Evolutionary conservation across 306 rosid genomes (phyloP).

Genomic region (Arachis stenosperma): DNA sequence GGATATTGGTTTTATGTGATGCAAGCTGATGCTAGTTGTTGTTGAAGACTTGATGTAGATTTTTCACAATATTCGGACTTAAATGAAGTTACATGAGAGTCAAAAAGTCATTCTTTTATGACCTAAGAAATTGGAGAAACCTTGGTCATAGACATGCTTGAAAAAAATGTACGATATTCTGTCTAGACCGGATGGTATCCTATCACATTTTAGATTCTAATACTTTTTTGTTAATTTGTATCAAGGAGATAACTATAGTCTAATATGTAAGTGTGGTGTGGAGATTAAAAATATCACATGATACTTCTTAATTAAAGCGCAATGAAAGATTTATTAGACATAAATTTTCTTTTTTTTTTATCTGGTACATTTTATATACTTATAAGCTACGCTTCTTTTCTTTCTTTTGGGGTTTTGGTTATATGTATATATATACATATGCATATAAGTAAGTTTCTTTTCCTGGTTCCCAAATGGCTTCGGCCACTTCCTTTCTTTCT

Average conservation of each 20-base stretch:
- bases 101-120: no score
- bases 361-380: background rate
- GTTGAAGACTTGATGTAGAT: background rate
- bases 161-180: no score
- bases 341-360: background rate
- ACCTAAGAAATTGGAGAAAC: background rate
- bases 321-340: background rate
- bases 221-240: background rate
- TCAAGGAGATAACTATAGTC: background rate
- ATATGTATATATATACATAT: no score
- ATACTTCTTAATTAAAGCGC: background rate
- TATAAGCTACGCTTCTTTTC: no score
- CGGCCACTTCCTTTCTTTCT: no score
- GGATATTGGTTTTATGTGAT: background rate
- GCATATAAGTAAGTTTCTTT: no score
- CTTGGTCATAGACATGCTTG: background rate
- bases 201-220: background rate
- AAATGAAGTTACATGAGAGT: background rate
- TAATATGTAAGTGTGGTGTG: no score
- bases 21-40: background rate
- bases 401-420: no score
- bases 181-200: background rate
- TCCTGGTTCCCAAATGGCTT: no score
- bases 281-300: background rate
- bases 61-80: background rate